These are phyloP conservation scores for Moricandia moricandioides DNA, from an alignment of 345 rosid species.

Conservation along the genomic window DNA sequence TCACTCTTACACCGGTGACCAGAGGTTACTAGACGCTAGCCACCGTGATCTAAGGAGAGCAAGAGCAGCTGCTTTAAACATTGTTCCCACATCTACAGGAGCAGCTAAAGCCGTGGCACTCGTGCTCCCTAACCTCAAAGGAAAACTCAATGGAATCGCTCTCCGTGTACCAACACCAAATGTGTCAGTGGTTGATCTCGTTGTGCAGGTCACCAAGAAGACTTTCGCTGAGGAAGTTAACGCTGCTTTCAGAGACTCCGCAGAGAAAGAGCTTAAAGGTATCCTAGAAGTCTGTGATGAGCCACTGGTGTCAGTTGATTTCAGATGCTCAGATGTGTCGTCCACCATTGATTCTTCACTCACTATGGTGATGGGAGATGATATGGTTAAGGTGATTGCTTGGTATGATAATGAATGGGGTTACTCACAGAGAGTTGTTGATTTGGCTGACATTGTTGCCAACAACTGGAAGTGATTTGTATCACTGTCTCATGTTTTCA, in stretches of 20 bases:
- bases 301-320: constrained; percentile 89
- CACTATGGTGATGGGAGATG: constrained; percentile 99
- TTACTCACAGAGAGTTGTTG: constrained; percentile 96
- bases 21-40: constrained; percentile 86
- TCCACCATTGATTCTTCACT: constrained; percentile 82
- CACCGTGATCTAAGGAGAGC: constrained; percentile 97
- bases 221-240: constrained; percentile 95
- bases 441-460: constrained; percentile 91
- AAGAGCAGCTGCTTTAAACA: constrained; percentile 88
- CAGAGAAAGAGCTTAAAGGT: constrained; percentile 78
- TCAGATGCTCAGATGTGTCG: constrained; percentile 83
- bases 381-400: constrained; percentile 96
- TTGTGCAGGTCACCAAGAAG: constrained; percentile 88
- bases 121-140: constrained; percentile 85
- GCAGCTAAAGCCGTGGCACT: constrained; percentile 97
- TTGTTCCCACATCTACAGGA: constrained; percentile 95
- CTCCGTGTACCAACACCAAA: constrained; percentile 97
- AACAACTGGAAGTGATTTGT: constrained; percentile 64
- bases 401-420: constrained; percentile 99
- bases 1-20: constrained; percentile 98
- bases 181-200: constrained; percentile 90
- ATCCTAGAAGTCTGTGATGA: constrained; percentile 85
- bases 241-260: constrained; percentile 78
- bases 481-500: neutral
- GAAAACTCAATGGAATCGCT: constrained; percentile 91